phyloP scores from a whole-genome alignment of 2,329 filamentous ascomycete species.

The Botrytis galanthina region DNA sequence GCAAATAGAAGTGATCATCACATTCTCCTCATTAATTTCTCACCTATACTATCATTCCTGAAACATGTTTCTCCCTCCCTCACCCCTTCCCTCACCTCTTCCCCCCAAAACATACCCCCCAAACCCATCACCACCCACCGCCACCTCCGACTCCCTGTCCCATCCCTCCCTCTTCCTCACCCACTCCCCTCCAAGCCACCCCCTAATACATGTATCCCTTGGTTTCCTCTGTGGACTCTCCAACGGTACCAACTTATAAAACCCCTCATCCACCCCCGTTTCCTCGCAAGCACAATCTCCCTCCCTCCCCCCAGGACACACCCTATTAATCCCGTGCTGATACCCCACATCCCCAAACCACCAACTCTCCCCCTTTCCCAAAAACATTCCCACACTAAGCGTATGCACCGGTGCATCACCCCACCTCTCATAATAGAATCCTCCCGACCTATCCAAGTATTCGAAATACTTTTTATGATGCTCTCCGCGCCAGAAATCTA shows the following conservation, averaged over 20 bases:
- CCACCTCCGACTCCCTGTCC: conserved; percentile 42
- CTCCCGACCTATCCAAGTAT: conserved; percentile 80
- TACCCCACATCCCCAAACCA: conserved; percentile 99
- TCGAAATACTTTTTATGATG: conserved; percentile 77
- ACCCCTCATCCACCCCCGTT: conserved; percentile 46
- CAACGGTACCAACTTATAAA: conserved; percentile 47
- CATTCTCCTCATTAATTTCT: neutral
- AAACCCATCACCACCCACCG: conserved; percentile 45
- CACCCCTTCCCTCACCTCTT: no score
- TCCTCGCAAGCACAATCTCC: conserved; percentile 43
- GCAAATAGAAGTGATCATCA: neutral
- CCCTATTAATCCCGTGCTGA: conserved; percentile 65
- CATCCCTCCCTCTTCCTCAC: conserved; percentile 45
- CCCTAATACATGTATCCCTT: conserved; percentile 46
- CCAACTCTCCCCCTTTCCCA: conserved; percentile 88
- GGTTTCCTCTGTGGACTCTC: conserved; percentile 49
- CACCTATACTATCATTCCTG: neutral
- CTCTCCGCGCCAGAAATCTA: conserved; percentile 86
- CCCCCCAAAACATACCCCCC: conserved; percentile 41
- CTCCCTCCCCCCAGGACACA: conserved; percentile 38
- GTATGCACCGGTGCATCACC: conserved; percentile 96
- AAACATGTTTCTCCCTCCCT: no score
- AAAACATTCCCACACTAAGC: conserved; percentile 79
- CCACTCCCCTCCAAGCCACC: conserved; percentile 46
- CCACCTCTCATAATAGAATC: conserved; percentile 98